phyloP scores from a whole-genome alignment of 2,329 filamentous ascomycete genomes.

The Phyllachora maydis region DNA sequence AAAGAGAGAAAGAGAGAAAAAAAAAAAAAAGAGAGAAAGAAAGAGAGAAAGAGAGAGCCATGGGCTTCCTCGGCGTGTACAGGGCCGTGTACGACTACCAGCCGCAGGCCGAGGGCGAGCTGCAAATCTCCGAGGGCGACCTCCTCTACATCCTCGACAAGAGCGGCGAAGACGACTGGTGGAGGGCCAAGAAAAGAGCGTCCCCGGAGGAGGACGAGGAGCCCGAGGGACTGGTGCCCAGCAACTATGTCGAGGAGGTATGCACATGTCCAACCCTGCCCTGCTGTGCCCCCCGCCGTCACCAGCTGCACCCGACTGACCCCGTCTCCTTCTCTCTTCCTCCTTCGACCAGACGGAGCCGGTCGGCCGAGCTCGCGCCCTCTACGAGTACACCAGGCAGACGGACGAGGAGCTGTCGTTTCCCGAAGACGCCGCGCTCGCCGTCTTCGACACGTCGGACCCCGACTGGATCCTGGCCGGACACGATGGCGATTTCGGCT shows the following conservation, averaged over 20 bases:
- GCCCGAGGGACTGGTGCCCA: constrained; percentile 74
- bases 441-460: constrained; percentile 79
- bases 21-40: too few relatives aligned
- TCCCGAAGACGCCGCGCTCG: constrained; percentile 62
- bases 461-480: constrained; percentile 94
- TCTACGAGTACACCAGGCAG: constrained; percentile 95
- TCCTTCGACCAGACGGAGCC: constrained; percentile 46
- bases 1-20: too few relatives aligned
- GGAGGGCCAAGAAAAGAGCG: constrained; percentile 88
- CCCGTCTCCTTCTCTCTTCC: constrained; percentile 2
- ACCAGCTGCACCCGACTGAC: constrained; percentile 2
- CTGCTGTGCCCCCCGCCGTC: neutral
- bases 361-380: constrained; percentile 53
- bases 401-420: constrained; percentile 97
- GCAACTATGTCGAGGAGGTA: constrained; percentile 91
- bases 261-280: constrained; percentile 10
- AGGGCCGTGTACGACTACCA: constrained; percentile 83
- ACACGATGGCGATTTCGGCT: constrained; percentile 68
- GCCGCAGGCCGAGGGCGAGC: constrained; percentile 70
- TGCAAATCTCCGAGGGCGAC: constrained; percentile 70
- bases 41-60: too few relatives aligned
- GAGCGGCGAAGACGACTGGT: constrained; percentile 64
- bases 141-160: constrained; percentile 78
- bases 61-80: constrained; percentile 88
- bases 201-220: constrained; percentile 71